phyloP scores from a whole-genome alignment of 2,329 filamentous ascomycete genomes.

The Trichoderma koningiopsis region DNA sequence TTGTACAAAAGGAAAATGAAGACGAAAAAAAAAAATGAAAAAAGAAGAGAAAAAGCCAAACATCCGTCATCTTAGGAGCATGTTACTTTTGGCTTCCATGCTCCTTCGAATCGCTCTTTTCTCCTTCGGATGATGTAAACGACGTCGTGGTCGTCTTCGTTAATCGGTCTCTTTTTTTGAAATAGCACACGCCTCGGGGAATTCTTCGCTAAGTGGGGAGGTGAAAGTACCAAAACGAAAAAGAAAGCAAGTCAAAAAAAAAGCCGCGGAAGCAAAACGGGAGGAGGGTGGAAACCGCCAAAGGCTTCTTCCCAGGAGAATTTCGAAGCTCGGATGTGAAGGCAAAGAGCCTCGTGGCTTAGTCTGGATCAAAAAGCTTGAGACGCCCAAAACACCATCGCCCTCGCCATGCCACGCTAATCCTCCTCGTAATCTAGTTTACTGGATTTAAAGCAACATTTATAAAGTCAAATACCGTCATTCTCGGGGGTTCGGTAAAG shows the following conservation, averaged over 20 bases:
- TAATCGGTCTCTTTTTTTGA: constrained; percentile 12
- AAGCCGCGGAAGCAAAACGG: constrained; percentile 28
- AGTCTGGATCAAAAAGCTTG: constrained; percentile 34
- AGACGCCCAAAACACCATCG: constrained; percentile 39
- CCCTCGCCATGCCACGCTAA: constrained; percentile 26
- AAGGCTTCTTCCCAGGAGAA: constrained; percentile 27
- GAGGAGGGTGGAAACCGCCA: constrained; percentile 24
- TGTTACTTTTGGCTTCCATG: constrained; percentile 16
- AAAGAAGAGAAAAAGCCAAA: constrained; percentile 26
- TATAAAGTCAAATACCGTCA: neutral
- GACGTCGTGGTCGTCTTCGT: neutral
- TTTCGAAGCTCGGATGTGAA: constrained; percentile 23
- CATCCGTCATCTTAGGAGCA: constrained; percentile 27
- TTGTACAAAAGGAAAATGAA: constrained; percentile 36
- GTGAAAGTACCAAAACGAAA: constrained; percentile 23
- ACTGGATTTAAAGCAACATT: constrained; percentile 5
- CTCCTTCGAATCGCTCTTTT: neutral
- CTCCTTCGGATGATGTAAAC: neutral
- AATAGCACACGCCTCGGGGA: constrained; percentile 20
- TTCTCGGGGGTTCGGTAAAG: neutral
- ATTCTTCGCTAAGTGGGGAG: constrained; percentile 18
- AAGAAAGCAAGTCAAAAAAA: neutral
- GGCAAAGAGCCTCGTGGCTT: constrained; percentile 29
- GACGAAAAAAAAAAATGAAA: neutral
- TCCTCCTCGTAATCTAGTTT: constrained; percentile 13